Percentiles rank a stretch among this genome's conserved stretches.
phyloP scores from a whole-genome alignment of 306 rosid genomes.

The Acacia acuminata region DNA sequence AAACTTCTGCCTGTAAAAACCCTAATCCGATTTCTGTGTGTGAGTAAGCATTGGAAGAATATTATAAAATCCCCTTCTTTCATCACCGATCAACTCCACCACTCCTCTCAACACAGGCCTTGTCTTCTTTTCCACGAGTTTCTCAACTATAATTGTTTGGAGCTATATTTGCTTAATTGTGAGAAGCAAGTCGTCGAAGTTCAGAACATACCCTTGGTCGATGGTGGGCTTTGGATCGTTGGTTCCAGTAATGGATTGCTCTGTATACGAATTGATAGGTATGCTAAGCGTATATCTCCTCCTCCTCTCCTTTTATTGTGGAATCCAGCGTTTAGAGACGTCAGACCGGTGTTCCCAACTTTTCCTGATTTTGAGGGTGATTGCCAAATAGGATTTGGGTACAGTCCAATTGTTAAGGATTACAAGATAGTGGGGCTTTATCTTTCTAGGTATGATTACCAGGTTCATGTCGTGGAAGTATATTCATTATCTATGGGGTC shows the following conservation, averaged over 20 bases:
- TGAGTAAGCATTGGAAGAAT: not conserved
- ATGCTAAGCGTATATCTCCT: not conserved
- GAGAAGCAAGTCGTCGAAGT: not conserved
- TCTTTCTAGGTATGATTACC: not conserved
- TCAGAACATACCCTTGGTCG: not conserved
- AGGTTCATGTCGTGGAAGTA: not conserved
- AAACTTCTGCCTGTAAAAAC: not conserved
- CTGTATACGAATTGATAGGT: not conserved
- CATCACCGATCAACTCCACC: not conserved
- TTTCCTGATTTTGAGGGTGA: not conserved
- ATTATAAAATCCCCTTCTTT: not conserved
- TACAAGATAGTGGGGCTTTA: not conserved
- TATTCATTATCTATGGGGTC: not conserved
- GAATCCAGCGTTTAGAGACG: constrained; percentile 5
- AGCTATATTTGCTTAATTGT: not conserved
- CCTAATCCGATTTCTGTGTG: not conserved
- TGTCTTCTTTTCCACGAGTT: not conserved
- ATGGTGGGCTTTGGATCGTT: not conserved
- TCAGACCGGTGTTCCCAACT: not conserved
- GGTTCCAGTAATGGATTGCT: not conserved
- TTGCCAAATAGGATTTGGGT: not conserved
- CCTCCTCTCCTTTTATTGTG: constrained; percentile 66
- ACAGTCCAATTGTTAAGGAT: not conserved
- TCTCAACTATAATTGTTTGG: not conserved
- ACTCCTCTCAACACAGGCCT: not conserved